A percentile compares a stretch with the other conserved stretches of the same genome.
Conservation (phyloP, 1,139 yeast genomes). For the Candida buenavistaensis region DNA sequence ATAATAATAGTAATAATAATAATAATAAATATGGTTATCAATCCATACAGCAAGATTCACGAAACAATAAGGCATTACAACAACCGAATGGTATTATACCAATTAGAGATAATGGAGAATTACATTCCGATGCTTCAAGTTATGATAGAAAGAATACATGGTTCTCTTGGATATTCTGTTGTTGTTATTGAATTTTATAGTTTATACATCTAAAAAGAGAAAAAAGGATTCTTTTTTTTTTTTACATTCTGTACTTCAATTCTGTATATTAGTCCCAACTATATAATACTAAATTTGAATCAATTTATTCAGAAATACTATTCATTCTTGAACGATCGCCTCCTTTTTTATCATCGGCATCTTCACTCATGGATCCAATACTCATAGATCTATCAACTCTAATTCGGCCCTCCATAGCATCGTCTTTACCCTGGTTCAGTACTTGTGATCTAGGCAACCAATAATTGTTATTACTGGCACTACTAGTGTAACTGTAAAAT, state of each 20-base stretch:
- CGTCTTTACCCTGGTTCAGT: conserved; percentile 1
- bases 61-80: conserved; percentile 18
- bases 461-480: conserved; percentile 39
- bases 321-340: conserved; percentile 10
- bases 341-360: conserved; percentile 1
- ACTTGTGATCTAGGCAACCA: conserved; percentile 33
- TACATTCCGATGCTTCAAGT: conserved; percentile 41
- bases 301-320: conserved; percentile 10
- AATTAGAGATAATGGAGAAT: conserved; percentile 37
- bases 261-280: too few species aligned
- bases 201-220: too few species aligned
- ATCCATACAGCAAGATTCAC: conserved; percentile 26
- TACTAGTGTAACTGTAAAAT: conserved; percentile 37
- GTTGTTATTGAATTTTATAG: conserved; percentile 10
- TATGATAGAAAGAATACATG: conserved; percentile 24
- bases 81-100: conserved; percentile 30
- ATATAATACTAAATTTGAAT: not conserved
- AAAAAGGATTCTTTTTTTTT: too few species aligned
- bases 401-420: not conserved
- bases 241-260: too few species aligned
- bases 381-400: conserved; percentile 9
- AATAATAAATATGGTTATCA: conserved; percentile 23
- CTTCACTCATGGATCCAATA: conserved; percentile 6
- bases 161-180: conserved; percentile 11
- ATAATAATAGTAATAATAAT: not conserved